Evolutionary conservation across 208 protist genomes (phyloP).

Genomic region (Trypanosomatidae sp.): DNA sequence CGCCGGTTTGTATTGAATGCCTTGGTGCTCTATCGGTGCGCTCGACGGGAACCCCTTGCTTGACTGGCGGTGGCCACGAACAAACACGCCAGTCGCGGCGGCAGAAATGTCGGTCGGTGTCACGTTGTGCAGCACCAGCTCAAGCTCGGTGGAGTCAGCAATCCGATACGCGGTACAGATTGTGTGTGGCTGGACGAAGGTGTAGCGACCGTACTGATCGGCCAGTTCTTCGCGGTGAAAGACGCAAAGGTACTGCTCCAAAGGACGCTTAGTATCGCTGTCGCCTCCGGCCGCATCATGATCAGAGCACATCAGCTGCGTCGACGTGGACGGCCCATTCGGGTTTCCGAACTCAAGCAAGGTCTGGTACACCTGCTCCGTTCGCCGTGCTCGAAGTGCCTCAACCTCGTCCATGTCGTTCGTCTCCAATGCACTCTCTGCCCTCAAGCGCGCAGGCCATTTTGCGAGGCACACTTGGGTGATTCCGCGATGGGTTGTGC

Average conservation of each 20-base stretch:
- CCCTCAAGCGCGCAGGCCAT: conserved; percentile 31
- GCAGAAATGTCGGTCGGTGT: conserved; percentile 49
- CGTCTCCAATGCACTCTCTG: not conserved
- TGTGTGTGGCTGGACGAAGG: conserved; percentile 44
- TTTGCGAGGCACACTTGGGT: conserved; percentile 60
- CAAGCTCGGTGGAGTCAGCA: conserved; percentile 37
- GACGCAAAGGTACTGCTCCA: conserved; percentile 71
- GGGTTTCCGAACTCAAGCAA: conserved; percentile 10
- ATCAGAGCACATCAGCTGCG: not conserved
- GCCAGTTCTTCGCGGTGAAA: conserved; percentile 77
- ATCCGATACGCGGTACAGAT: conserved; percentile 67
- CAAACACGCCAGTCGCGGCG: conserved; percentile 55
- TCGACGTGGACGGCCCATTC: not conserved
- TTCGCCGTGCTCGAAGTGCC: conserved; percentile 13
- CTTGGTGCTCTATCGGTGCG: conserved; percentile 31
- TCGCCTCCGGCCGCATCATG: not conserved
- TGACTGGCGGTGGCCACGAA: conserved; percentile 48
- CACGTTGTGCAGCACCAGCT: conserved; percentile 60
- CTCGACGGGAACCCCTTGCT: not conserved
- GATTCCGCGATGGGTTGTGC: conserved; percentile 55
- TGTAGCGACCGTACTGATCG: conserved; percentile 55
- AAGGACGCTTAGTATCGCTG: not conserved
- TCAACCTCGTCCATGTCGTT: conserved; percentile 17
- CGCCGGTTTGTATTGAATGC: conserved; percentile 40
- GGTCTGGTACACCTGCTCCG: conserved; percentile 18